Evolutionary conservation across 202 grass and related monocot species (phyloP).

Genomic region (Setaria italica): DNA sequence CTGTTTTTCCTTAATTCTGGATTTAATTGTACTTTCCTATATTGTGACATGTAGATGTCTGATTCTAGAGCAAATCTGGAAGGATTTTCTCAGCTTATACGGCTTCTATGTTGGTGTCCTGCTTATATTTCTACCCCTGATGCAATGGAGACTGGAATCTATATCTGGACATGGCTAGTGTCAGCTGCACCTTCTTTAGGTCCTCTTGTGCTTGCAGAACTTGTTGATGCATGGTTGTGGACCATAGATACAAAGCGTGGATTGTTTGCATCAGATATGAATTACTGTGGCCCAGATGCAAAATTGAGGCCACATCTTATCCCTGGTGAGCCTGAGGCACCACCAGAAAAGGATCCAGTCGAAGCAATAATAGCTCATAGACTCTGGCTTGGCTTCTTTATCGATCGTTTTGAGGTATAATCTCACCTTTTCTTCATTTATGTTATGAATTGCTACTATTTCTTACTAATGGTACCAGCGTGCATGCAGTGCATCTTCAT

Average conservation of each 20-base stretch:
- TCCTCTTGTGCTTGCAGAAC: constrained; percentile 91
- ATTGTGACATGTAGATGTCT: constrained; percentile 59
- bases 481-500: constrained; percentile 3
- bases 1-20: constrained; percentile 28
- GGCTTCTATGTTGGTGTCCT: constrained; percentile 99
- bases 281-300: constrained; percentile 88
- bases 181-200: constrained; percentile 92
- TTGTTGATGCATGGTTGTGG: constrained; percentile 99
- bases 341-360: constrained; percentile 89
- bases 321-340: constrained; percentile 87
- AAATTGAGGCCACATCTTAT: constrained; percentile 98
- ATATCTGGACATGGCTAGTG: constrained; percentile 99
- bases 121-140: constrained; percentile 98
- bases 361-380: constrained; percentile 96
- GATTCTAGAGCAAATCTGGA: constrained; percentile 82
- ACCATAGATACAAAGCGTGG: constrained; percentile 98
- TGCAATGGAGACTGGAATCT: constrained; percentile 98
- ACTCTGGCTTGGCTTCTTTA: constrained; percentile 98
- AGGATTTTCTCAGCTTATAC: constrained; percentile 95
- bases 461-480: constrained; percentile 12
- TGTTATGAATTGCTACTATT: constrained; percentile 40
- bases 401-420: constrained; percentile 97
- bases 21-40: constrained; percentile 46
- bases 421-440: constrained; percentile 48
- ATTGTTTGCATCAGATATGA: constrained; percentile 97